Conservation (phyloP, 176 grass and related monocot species). For the Cenchrus fungigraminus region DNA sequence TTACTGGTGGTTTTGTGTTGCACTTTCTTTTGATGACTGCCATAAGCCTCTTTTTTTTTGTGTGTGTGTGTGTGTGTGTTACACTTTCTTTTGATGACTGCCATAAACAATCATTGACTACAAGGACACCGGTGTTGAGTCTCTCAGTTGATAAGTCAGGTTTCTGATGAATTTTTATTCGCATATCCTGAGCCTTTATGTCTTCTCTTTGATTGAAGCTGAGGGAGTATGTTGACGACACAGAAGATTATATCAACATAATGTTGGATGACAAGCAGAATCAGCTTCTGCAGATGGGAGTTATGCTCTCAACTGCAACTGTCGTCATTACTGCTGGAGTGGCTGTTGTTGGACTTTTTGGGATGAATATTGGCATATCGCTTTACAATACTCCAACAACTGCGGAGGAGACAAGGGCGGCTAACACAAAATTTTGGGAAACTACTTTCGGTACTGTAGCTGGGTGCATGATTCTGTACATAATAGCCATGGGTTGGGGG, state of each 20-base stretch:
- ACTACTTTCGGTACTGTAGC: slow-evolving; percentile 57
- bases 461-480: slow-evolving; percentile 56
- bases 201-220: slow-evolving; percentile 43
- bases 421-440: slow-evolving; percentile 67
- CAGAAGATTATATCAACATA: slow-evolving; percentile 81
- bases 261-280: slow-evolving; percentile 80
- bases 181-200: neutral
- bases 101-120: neutral
- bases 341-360: slow-evolving; percentile 67
- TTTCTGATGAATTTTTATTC: slow-evolving; percentile 5
- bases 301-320: slow-evolving; percentile 73
- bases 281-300: slow-evolving; percentile 75
- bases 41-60: no score
- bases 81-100: neutral
- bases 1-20: neutral
- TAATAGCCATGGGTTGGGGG: slow-evolving; percentile 65
- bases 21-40: neutral
- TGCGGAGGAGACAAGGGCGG: neutral
- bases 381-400: slow-evolving; percentile 39
- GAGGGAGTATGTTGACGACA: slow-evolving; percentile 76
- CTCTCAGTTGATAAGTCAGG: neutral
- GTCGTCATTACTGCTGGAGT: slow-evolving; percentile 70
- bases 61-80: neutral
- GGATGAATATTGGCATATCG: slow-evolving; percentile 72
- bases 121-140: neutral